These are phyloP conservation scores for Exophiala alcalophila DNA, from an alignment of 2,329 filamentous ascomycete genomes.

Conservation along the genomic window DNA sequence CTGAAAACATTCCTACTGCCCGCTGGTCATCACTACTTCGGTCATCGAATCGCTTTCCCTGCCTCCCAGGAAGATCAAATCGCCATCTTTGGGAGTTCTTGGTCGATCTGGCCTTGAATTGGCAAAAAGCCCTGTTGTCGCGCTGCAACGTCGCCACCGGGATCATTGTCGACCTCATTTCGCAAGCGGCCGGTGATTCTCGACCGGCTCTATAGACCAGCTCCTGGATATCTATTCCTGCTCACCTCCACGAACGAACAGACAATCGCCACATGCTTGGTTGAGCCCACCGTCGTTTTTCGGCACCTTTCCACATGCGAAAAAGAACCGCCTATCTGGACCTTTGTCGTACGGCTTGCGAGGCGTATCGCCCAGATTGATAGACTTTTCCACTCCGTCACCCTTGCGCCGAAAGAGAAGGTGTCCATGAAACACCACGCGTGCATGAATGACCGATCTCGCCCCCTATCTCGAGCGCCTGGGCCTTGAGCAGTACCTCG, in stretches of 20 bases:
- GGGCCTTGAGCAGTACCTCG: constrained; percentile 74
- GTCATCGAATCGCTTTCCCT: constrained; percentile 13
- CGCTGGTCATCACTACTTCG: constrained; percentile 14
- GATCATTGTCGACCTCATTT: no score
- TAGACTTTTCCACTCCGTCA: constrained; percentile 1
- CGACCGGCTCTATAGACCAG: no score
- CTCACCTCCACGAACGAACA: constrained; percentile 3
- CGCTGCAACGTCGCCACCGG: no score
- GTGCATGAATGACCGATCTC: constrained; percentile 60
- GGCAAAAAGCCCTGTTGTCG: no score
- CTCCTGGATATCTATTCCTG: no score
- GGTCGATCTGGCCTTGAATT: no score
- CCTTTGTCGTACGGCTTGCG: constrained; percentile 16
- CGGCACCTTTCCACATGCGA: constrained; percentile 21
- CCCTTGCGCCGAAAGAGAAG: no score
- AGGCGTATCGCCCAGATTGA: constrained; percentile 22
- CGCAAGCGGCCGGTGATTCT: no score
- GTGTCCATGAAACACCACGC: constrained; percentile 19
- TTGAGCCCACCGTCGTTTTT: constrained; percentile 12
- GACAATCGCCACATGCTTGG: constrained; percentile 2
- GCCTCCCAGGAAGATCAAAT: neutral
- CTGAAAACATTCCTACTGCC: constrained; percentile 9
- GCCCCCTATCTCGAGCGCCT: constrained; percentile 67
- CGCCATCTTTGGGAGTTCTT: no score
- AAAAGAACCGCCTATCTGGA: constrained; percentile 8